Evolutionary conservation across 495 filamentous ascomycete genomes (phyloP).

Genomic region (Penicillium macrosclerotiorum): DNA sequence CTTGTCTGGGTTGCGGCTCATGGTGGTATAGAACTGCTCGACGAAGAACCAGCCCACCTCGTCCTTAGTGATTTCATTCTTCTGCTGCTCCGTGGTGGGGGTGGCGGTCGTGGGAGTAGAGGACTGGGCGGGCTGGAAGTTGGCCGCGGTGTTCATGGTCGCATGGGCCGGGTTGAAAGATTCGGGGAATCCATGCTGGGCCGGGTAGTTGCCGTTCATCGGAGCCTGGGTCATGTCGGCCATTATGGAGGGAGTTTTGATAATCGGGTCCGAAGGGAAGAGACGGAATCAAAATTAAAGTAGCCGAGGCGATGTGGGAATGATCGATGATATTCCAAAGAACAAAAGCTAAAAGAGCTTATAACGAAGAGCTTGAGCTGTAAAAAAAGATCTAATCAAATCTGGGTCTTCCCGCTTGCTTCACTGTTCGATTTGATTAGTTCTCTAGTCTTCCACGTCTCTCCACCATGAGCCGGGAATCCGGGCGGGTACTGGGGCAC

Average conservation of each 20-base stretch:
- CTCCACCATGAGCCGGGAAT: not conserved
- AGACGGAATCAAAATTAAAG: constrained; percentile 16
- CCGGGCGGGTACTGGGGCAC: constrained; percentile 12
- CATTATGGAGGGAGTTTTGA: constrained; percentile 27
- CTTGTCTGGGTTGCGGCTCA: constrained; percentile 91
- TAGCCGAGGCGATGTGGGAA: constrained; percentile 15
- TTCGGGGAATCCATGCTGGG: constrained; percentile 42
- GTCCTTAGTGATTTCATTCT: constrained; percentile 62
- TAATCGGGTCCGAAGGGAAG: constrained; percentile 11
- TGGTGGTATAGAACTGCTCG: constrained; percentile 96
- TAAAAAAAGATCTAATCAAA: constrained; percentile 3
- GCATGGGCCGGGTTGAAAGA: constrained; percentile 37
- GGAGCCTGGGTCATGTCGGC: constrained; percentile 45
- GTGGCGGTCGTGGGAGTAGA: constrained; percentile 44
- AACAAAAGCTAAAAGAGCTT: constrained; percentile 1
- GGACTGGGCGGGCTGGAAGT: constrained; percentile 46
- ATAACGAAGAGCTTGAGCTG: not conserved
- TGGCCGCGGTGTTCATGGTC: constrained; percentile 37
- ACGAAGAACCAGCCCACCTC: constrained; percentile 99
- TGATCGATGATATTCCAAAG: constrained; percentile 2
- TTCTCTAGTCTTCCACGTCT: not conserved
- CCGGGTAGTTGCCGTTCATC: constrained; percentile 46
- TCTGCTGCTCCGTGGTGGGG: constrained; percentile 36
- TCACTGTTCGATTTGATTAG: constrained; percentile 6
- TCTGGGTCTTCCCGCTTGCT: constrained; percentile 5